Conservation (phyloP, 805 yeast species). For the Metschnikowia vanudenii region DNA sequence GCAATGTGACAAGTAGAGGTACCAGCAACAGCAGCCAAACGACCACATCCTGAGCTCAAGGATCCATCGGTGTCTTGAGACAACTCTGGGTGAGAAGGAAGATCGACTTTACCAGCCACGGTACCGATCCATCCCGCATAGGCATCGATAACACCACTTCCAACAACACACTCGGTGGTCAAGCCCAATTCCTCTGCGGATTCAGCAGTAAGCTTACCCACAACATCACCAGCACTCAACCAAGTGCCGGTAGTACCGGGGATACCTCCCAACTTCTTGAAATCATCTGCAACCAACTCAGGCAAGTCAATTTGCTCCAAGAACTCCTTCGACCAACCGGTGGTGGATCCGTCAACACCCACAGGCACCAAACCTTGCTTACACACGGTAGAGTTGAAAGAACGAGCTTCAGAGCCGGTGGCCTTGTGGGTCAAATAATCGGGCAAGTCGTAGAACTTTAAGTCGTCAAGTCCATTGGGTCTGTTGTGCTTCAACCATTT, state of each 20-base stretch:
- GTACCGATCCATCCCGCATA: slow-evolving; percentile 99
- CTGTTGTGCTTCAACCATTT: slow-evolving; percentile 91
- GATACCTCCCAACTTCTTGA: slow-evolving; percentile 79
- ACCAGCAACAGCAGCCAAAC: slow-evolving; percentile 97
- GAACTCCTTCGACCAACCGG: slow-evolving; percentile 90
- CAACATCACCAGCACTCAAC: slow-evolving; percentile 84
- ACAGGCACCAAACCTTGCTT: slow-evolving; percentile 93
- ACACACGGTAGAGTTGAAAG: slow-evolving; percentile 88
- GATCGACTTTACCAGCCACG: slow-evolving; percentile 84
- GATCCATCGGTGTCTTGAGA: slow-evolving; percentile 42
- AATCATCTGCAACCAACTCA: slow-evolving; percentile 76
- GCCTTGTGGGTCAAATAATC: slow-evolving; percentile 92
- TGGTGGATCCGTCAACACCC: slow-evolving; percentile 81
- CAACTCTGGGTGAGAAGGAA: slow-evolving; percentile 50
- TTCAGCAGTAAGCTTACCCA: slow-evolving; percentile 63
- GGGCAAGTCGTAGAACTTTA: slow-evolving; percentile 89
- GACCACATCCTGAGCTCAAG: slow-evolving; percentile 66
- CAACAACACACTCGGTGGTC: slow-evolving; percentile 76
- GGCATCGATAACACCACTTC: slow-evolving; percentile 96
- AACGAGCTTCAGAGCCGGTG: slow-evolving; percentile 82
- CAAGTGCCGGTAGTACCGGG: slow-evolving; percentile 70
- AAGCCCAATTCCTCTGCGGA: slow-evolving; percentile 86
- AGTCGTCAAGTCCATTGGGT: slow-evolving; percentile 55
- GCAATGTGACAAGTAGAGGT: slow-evolving; percentile 97
- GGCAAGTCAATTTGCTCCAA: slow-evolving; percentile 64